Conservation (phyloP, 2,329 filamentous ascomycete species). For the Byssochlamys sp. region DNA sequence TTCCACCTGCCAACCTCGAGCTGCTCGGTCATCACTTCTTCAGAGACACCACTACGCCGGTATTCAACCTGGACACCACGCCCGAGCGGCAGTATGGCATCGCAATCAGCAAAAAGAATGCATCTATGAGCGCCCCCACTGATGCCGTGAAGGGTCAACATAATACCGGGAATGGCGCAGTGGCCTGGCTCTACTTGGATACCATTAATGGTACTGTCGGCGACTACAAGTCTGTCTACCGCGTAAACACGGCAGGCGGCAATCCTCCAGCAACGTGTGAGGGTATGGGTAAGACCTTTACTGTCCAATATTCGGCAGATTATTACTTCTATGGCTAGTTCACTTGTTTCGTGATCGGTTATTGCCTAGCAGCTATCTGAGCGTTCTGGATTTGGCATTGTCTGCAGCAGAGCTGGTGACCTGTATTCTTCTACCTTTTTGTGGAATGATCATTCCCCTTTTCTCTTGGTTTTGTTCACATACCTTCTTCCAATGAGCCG, state of each 20-base stretch:
- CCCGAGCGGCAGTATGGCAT: slow-evolving; percentile 42
- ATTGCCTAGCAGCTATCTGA: neutral
- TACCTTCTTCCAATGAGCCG: neutral
- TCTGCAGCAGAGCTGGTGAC: neutral
- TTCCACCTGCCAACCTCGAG: slow-evolving; percentile 48
- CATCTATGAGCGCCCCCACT: slow-evolving; percentile 52
- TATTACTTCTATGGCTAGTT: slow-evolving; percentile 53
- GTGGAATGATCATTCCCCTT: neutral
- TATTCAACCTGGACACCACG: slow-evolving; percentile 65
- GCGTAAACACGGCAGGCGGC: slow-evolving; percentile 75
- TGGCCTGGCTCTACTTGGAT: slow-evolving; percentile 68
- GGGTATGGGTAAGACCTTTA: slow-evolving; percentile 53
- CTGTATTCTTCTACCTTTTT: slow-evolving; percentile 1
- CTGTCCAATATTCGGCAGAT: slow-evolving; percentile 72
- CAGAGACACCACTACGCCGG: slow-evolving; percentile 57
- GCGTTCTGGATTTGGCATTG: neutral
- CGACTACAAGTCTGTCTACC: slow-evolving; percentile 65
- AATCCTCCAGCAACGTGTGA: slow-evolving; percentile 63
- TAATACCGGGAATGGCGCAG: slow-evolving; percentile 54
- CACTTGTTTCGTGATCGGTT: neutral
- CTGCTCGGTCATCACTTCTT: slow-evolving; percentile 78
- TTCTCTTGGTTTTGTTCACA: neutral
- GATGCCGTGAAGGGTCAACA: slow-evolving; percentile 50
- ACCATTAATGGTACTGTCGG: slow-evolving; percentile 48
- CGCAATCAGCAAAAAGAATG: slow-evolving; percentile 54